Percentiles rank a stretch among this genome's conserved stretches.
phyloP scores from a whole-genome alignment of 352 stramenopile species.

The Phytophthora boehmeriae region DNA sequence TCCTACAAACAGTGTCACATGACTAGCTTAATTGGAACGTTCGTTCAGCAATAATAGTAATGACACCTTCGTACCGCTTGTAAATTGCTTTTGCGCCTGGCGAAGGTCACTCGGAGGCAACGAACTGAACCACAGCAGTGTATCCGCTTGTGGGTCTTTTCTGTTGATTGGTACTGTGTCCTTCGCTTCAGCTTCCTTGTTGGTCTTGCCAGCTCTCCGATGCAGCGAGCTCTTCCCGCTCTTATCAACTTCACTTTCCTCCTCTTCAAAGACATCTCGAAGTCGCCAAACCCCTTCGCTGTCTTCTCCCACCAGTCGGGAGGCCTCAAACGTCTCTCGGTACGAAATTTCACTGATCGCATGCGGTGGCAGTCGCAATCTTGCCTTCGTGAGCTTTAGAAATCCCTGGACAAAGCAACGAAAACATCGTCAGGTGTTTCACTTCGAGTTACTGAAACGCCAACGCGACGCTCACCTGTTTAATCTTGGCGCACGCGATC shows the following conservation, averaged over 20 bases:
- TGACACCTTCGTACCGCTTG: conserved; percentile 40
- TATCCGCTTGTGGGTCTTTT: conserved; percentile 7
- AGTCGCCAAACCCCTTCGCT: conserved; percentile 32
- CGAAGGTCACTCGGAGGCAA: conserved; percentile 68
- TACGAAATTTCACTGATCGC: conserved; percentile 67
- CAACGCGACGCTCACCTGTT: conserved; percentile 41
- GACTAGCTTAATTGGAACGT: not conserved
- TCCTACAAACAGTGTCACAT: conserved; percentile 19
- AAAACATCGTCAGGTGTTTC: conserved; percentile 12
- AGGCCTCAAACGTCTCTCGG: conserved; percentile 58
- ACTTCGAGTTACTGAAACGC: not conserved
- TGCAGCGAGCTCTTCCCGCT: conserved; percentile 6
- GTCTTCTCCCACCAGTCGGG: conserved; percentile 21
- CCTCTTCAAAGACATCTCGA: conserved; percentile 8
- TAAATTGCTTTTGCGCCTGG: conserved; percentile 65
- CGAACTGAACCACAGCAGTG: conserved; percentile 81
- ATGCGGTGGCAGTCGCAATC: conserved; percentile 51
- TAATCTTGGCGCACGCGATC: conserved; percentile 49
- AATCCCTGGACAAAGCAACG: conserved; percentile 49
- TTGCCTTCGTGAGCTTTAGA: conserved; percentile 72
- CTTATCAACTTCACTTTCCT: conserved; percentile 1
- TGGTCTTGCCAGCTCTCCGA: conserved; percentile 20
- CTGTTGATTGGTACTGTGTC: conserved; percentile 2
- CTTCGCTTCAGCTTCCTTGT: conserved; percentile 2
- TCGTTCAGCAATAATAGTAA: not conserved